Percentiles rank a stretch among this genome's conserved stretches.
These are phyloP conservation scores for Mrakia blollopis DNA, from an alignment of 768 basidiomycete species.

Conservation along the genomic window DNA sequence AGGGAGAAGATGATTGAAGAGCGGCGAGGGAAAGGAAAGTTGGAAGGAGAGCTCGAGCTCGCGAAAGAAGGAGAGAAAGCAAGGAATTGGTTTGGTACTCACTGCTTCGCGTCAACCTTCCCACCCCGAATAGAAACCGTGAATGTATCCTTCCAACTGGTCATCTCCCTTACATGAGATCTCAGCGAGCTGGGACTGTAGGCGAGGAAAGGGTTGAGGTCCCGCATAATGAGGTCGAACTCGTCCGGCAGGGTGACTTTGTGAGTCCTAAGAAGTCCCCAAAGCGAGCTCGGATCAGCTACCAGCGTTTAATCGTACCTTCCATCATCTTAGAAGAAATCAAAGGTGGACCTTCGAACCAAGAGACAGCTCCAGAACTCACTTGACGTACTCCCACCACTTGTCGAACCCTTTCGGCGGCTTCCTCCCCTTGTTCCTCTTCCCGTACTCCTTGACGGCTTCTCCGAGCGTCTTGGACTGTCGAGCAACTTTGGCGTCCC, in stretches of 20 bases:
- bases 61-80: not conserved
- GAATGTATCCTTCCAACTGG: conserved; percentile 18
- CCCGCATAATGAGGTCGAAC: conserved; percentile 39
- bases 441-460: conserved; percentile 40
- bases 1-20: not conserved
- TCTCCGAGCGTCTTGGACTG: conserved; percentile 39
- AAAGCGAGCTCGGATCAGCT: not conserved
- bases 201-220: conserved; percentile 40
- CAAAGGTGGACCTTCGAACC: no score
- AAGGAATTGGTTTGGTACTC: not conserved
- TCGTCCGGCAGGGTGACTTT: conserved; percentile 41
- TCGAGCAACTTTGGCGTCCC: conserved; percentile 38
- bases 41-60: not conserved
- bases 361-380: conserved; percentile 25
- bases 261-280: conserved; percentile 39
- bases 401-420: conserved; percentile 44
- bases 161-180: conserved; percentile 28
- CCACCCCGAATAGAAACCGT: conserved; percentile 20
- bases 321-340: no score
- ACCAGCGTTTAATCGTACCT: no score
- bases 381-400: conserved; percentile 42
- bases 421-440: conserved; percentile 35
- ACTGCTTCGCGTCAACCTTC: conserved; percentile 3
- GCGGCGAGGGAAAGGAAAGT: not conserved
- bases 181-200: conserved; percentile 37